These are phyloP conservation scores for Sphaerulina musiva DNA, from an alignment of 2,329 filamentous ascomycete genomes.

Conservation along the genomic window DNA sequence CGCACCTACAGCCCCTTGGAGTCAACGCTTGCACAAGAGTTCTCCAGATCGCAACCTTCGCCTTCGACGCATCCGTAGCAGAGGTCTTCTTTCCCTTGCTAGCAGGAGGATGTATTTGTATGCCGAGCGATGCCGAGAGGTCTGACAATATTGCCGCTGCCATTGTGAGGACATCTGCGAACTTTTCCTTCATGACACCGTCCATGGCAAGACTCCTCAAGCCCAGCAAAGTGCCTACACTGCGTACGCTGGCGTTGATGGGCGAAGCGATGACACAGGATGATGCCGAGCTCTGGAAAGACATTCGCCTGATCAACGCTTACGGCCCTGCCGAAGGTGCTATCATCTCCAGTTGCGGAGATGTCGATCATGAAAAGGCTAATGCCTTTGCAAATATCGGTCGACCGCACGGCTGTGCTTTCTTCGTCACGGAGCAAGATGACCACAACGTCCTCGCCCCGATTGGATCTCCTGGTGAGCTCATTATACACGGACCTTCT, in stretches of 20 bases:
- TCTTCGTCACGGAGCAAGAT: constrained; percentile 10
- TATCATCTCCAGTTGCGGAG: not conserved
- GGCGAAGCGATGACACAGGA: too few relatives aligned
- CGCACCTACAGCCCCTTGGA: not conserved
- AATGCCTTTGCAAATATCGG: not conserved
- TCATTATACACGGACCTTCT: constrained; percentile 41
- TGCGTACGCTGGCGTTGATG: too few relatives aligned
- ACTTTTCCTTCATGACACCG: too few relatives aligned
- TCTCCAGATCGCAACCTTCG: constrained; percentile 15
- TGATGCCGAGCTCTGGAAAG: too few relatives aligned
- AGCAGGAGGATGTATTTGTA: constrained; percentile 14
- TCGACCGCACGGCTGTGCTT: not conserved
- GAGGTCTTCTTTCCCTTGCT: constrained; percentile 10
- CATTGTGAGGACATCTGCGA: too few relatives aligned
- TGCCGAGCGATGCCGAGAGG: constrained; percentile 23
- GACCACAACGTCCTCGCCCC: constrained; percentile 11
- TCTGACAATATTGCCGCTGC: not conserved
- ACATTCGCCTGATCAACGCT: too few relatives aligned
- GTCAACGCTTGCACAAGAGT: not conserved
- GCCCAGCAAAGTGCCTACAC: too few relatives aligned
- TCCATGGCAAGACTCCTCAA: too few relatives aligned
- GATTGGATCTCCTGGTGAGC: constrained; percentile 33
- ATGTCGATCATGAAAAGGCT: not conserved
- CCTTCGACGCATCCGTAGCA: constrained; percentile 15
- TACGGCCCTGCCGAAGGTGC: too few relatives aligned